phyloP scores from a whole-genome alignment of 139 green algal genomes.

The Ettlia oleoabundans region DNA sequence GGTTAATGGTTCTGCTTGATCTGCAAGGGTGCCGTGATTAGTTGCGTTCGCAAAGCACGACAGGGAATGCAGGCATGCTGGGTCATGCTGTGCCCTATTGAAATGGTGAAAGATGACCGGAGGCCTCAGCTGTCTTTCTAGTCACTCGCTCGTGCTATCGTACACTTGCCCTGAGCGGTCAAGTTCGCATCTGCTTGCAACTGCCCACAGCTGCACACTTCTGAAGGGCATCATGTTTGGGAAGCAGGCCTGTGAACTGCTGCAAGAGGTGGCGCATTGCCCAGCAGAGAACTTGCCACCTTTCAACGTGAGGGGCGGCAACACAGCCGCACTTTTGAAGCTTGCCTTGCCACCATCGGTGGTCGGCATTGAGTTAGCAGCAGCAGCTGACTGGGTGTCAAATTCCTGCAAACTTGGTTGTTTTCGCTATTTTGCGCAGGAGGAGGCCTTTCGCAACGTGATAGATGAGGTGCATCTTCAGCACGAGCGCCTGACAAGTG shows the following conservation, averaged over 20 bases:
- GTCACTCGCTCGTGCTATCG: background rate
- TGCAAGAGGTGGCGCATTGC: slow-evolving; percentile 45
- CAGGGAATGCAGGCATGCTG: background rate
- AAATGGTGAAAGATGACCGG: background rate
- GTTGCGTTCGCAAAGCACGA: background rate
- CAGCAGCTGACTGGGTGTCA: background rate
- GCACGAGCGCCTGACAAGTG: slow-evolving; percentile 36
- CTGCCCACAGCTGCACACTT: background rate
- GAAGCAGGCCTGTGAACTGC: slow-evolving; percentile 47
- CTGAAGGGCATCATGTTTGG: slow-evolving; percentile 44
- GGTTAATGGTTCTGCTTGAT: no score
- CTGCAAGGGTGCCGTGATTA: background rate
- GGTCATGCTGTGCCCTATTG: background rate
- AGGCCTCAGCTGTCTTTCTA: background rate
- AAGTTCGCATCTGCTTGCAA: background rate
- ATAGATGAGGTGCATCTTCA: slow-evolving; percentile 56
- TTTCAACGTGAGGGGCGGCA: slow-evolving; percentile 53
- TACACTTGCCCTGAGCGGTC: background rate
- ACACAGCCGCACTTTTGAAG: no score
- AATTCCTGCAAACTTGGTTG: background rate
- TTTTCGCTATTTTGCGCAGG: slow-evolving; percentile 27
- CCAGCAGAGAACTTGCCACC: slow-evolving; percentile 48
- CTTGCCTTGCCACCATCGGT: no score
- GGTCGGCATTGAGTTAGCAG: no score
- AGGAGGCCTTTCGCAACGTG: slow-evolving; percentile 52